A percentile compares a stretch with the other conserved stretches of the same genome.
Conservation (phyloP, 2,329 filamentous ascomycete species). For the Trichoderma lentiforme region DNA sequence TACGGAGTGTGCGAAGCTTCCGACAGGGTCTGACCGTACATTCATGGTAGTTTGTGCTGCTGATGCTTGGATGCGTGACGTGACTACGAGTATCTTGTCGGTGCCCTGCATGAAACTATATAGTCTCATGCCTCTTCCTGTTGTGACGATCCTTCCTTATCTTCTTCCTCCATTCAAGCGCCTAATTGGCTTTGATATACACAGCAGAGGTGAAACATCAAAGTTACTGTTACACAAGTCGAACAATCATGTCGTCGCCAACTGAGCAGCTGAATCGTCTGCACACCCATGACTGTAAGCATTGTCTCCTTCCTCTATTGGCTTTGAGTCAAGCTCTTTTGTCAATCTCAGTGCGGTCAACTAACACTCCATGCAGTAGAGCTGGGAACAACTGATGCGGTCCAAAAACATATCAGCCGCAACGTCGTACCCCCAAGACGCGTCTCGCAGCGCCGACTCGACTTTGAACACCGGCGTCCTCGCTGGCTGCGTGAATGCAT, state of each 20-base stretch:
- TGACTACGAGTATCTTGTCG: not conserved
- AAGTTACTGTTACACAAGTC: not conserved
- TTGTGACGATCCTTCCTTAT: not conserved
- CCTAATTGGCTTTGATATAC: not conserved
- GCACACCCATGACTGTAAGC: conserved; percentile 23
- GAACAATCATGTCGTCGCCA: not conserved
- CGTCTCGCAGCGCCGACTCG: conserved; percentile 51
- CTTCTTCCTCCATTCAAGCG: not conserved
- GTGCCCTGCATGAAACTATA: conserved; percentile 6
- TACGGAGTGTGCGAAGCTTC: not conserved
- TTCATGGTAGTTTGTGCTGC: not conserved
- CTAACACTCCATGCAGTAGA: conserved; percentile 34
- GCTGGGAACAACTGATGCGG: conserved; percentile 51
- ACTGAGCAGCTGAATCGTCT: conserved; percentile 10
- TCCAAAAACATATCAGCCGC: conserved; percentile 47
- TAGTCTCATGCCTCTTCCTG: not conserved
- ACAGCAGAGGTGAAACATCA: not conserved
- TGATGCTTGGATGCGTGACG: not conserved
- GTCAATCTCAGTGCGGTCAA: not conserved
- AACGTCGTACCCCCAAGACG: conserved; percentile 49
- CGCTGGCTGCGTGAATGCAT: conserved; percentile 53
- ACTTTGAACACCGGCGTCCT: conserved; percentile 52
- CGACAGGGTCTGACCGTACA: not conserved
- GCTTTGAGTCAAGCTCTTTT: not conserved
- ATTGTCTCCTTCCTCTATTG: not conserved